Evolutionary conservation across 805 yeast genomes (phyloP).

Genomic region (Komagataella phaffii): DNA sequence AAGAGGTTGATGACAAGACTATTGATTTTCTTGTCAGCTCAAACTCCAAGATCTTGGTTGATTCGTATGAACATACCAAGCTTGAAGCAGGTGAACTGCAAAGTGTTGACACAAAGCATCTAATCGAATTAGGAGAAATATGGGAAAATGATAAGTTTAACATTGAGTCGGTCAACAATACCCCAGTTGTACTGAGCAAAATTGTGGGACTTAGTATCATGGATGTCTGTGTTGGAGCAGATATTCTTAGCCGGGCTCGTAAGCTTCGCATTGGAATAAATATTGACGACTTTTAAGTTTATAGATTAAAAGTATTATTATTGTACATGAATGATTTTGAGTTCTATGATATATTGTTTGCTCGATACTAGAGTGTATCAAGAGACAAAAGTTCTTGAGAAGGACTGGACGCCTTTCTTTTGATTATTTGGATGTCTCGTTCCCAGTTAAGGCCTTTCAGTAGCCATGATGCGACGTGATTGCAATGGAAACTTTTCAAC

Average conservation of each 20-base stretch:
- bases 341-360: neutral
- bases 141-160: constrained; percentile 5
- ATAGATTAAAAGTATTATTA: neutral
- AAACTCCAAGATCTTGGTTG: constrained; percentile 37
- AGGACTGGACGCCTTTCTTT: neutral
- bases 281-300: constrained; percentile 15
- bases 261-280: constrained; percentile 15
- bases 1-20: constrained; percentile 36
- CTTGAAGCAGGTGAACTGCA: constrained; percentile 55
- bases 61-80: constrained; percentile 40
- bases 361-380: neutral
- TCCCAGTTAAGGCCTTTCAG: constrained; percentile 22
- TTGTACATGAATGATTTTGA: neutral
- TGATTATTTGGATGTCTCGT: neutral
- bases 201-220: constrained; percentile 52
- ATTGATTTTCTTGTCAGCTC: constrained; percentile 19
- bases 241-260: constrained; percentile 19
- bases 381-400: neutral
- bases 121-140: constrained; percentile 34
- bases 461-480: constrained; percentile 21
- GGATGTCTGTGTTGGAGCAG: constrained; percentile 43
- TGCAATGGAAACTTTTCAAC: constrained; percentile 21
- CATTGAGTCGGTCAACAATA: constrained; percentile 1
- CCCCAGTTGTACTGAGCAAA: constrained; percentile 25
- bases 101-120: constrained; percentile 20